A percentile compares a stretch with the other conserved stretches of the same genome.
Evolutionary conservation across 2,329 filamentous ascomycete species (phyloP).

Genomic region (Tympanopsis confertula): DNA sequence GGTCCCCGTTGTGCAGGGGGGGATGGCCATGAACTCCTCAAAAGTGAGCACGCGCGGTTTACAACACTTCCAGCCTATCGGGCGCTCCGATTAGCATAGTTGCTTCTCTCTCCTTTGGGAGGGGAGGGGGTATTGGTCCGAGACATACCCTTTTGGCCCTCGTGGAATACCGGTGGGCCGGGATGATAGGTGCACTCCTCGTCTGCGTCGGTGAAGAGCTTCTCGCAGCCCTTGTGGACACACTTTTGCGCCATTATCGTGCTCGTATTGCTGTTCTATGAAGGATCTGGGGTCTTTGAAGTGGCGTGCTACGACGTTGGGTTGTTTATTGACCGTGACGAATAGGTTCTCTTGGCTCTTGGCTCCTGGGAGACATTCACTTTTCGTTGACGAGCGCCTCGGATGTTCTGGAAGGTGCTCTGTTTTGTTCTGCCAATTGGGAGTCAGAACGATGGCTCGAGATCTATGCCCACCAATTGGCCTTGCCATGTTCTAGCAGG

Average conservation of each 20-base stretch:
- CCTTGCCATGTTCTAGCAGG: no score
- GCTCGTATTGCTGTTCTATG: neutral
- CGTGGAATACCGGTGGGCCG: slow-evolving; percentile 87
- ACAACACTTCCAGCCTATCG: slow-evolving; percentile 95
- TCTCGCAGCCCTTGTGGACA: slow-evolving; percentile 91
- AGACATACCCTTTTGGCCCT: slow-evolving; percentile 85
- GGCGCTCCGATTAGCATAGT: slow-evolving; percentile 5
- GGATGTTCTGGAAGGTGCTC: no score
- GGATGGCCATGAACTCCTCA: slow-evolving; percentile 89
- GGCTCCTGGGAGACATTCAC: no score
- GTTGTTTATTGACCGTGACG: no score
- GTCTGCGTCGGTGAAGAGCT: slow-evolving; percentile 68
- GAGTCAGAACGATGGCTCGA: no score
- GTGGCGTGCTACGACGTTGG: neutral
- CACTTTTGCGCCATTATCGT: slow-evolving; percentile 68
- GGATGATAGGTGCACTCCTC: slow-evolving; percentile 88
- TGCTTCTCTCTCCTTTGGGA: neutral
- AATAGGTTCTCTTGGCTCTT: no score
- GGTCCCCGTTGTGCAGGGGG: slow-evolving; percentile 83
- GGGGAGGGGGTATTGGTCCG: slow-evolving; percentile 6
- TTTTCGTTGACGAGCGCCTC: no score
- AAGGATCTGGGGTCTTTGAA: neutral
- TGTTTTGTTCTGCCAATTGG: no score
- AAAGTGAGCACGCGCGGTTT: slow-evolving; percentile 93
- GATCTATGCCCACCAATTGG: no score